phyloP scores from a whole-genome alignment of 2,329 filamentous ascomycete genomes.

The Penicillium sp. region DNA sequence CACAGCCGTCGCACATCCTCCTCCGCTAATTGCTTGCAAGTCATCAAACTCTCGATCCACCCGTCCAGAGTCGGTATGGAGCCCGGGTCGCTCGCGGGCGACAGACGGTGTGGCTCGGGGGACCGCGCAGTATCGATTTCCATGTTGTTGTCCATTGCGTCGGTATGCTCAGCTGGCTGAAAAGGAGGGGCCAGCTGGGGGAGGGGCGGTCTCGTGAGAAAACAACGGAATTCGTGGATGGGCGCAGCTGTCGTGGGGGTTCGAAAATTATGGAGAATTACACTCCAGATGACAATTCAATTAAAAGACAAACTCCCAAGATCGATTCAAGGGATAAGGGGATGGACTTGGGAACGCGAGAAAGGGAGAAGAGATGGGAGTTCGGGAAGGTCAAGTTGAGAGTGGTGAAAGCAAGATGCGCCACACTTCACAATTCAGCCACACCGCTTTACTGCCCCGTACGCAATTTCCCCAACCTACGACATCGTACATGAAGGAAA shows the following conservation, averaged over 20 bases:
- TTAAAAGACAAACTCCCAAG: conserved; percentile 12
- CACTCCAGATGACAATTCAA: conserved; percentile 16
- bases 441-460: conserved; percentile 17
- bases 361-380: conserved; percentile 26
- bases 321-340: conserved; percentile 24
- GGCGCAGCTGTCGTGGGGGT: conserved; percentile 9
- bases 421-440: conserved; percentile 26
- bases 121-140: conserved; percentile 87
- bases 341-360: conserved; percentile 20
- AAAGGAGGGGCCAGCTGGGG: conserved; percentile 29
- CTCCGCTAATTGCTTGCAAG: conserved; percentile 96
- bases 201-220: conserved; percentile 40
- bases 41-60: conserved; percentile 98
- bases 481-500: background rate
- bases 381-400: conserved; percentile 28
- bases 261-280: conserved; percentile 11
- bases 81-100: conserved; percentile 77
- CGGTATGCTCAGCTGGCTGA: conserved; percentile 25
- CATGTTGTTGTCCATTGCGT: conserved; percentile 93
- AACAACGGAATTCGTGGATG: conserved; percentile 18
- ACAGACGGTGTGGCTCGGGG: conserved; percentile 74
- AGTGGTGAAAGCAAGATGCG: conserved; percentile 22
- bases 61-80: conserved; percentile 92
- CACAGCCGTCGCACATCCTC: conserved; percentile 93
- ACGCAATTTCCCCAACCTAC: conserved; percentile 5